Conservation (phyloP, 2,329 filamentous ascomycete species). For the Clonostachys rosea region DNA sequence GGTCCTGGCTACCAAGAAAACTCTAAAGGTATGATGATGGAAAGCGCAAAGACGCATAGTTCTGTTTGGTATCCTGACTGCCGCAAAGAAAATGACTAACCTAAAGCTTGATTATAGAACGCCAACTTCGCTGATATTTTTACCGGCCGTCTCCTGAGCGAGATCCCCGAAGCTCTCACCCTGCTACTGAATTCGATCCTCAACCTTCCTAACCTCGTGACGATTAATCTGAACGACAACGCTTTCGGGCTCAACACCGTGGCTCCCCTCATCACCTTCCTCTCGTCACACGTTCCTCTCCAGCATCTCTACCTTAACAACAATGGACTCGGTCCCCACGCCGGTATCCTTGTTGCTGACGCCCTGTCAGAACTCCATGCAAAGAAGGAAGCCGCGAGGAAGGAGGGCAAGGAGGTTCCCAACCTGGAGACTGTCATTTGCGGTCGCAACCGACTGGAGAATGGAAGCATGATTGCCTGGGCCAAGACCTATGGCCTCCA, state of each 20-base stretch:
- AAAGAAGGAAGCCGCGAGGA: constrained; percentile 76
- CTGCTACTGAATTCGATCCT: constrained; percentile 82
- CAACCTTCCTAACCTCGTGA: constrained; percentile 80
- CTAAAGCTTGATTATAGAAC: constrained; percentile 35
- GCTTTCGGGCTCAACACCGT: constrained; percentile 95
- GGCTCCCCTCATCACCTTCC: constrained; percentile 87
- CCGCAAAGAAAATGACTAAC: background rate
- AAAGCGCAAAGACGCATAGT: background rate
- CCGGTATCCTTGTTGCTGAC: constrained; percentile 84
- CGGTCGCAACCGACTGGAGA: constrained; percentile 92
- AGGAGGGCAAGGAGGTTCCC: constrained; percentile 67
- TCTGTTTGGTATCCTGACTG: no score
- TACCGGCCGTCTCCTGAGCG: constrained; percentile 85
- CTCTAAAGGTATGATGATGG: constrained; percentile 55
- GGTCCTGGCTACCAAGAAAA: constrained; percentile 80
- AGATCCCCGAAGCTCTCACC: constrained; percentile 88
- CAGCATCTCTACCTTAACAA: constrained; percentile 97
- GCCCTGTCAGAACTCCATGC: constrained; percentile 77
- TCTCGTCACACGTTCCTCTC: constrained; percentile 81
- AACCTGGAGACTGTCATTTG: constrained; percentile 95
- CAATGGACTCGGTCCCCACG: constrained; percentile 91
- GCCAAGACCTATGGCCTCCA: constrained; percentile 82
- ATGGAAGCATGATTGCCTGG: constrained; percentile 95
- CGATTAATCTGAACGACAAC: constrained; percentile 95
- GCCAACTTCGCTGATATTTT: constrained; percentile 97